phyloP scores from a whole-genome alignment of 352 stramenopile genomes.

The Phytophthora pini region DNA sequence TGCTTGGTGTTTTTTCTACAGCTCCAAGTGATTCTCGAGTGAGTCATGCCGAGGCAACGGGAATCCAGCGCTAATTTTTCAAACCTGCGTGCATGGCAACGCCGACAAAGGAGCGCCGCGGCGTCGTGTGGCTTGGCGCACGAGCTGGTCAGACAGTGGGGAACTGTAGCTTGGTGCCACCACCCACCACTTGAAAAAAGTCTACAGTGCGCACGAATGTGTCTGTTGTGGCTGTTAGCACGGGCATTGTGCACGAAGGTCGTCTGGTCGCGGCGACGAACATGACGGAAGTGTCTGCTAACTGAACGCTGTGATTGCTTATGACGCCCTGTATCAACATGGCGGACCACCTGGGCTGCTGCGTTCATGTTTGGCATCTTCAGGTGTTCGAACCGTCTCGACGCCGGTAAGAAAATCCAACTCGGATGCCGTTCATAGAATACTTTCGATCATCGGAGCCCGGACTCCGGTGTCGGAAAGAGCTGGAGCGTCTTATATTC shows the following conservation, averaged over 20 bases:
- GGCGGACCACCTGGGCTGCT: background rate
- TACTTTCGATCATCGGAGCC: constrained; percentile 9
- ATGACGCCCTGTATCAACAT: constrained; percentile 28
- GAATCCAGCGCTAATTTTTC: constrained; percentile 24
- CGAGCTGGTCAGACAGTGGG: constrained; percentile 30
- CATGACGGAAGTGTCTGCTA: constrained; percentile 17
- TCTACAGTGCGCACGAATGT: constrained; percentile 12
- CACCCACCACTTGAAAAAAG: constrained; percentile 34
- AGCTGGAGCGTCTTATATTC: constrained; percentile 31
- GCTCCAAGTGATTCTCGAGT: background rate
- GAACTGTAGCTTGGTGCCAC: constrained; percentile 12
- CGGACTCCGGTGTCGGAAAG: constrained; percentile 22
- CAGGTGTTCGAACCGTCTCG: constrained; percentile 39
- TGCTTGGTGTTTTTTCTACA: background rate
- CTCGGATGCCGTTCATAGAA: background rate
- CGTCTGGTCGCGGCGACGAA: constrained; percentile 27
- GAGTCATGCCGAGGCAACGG: background rate
- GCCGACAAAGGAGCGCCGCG: constrained; percentile 23
- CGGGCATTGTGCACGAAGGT: constrained; percentile 7
- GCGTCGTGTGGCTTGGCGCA: constrained; percentile 10
- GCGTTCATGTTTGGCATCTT: constrained; percentile 21
- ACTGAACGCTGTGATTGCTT: constrained; percentile 22
- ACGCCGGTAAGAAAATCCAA: constrained; percentile 38
- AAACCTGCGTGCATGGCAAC: constrained; percentile 16
- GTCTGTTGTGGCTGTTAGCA: constrained; percentile 17